phyloP scores from a whole-genome alignment of 495 filamentous ascomycete genomes.

The Friedmanniomyces simplex region DNA sequence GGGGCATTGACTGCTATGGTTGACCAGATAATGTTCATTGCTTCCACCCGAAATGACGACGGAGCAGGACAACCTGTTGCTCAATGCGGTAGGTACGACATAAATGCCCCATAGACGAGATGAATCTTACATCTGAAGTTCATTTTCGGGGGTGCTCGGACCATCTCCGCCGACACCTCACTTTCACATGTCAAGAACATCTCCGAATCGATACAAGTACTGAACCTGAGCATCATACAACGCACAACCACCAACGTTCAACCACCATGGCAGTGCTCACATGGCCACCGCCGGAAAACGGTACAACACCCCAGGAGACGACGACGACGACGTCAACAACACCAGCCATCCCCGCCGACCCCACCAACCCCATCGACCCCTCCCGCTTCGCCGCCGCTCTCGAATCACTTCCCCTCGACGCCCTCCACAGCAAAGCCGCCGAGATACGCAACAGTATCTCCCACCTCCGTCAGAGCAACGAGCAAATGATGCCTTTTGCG shows the following conservation, averaged over 20 bases:
- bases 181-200: slow-evolving; percentile 5
- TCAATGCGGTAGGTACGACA: no score
- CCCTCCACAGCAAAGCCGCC: slow-evolving; percentile 66
- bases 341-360: slow-evolving; percentile 21
- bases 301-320: not conserved
- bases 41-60: not conserved
- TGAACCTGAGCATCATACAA: no score
- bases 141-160: slow-evolving; percentile 13
- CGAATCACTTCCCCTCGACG: slow-evolving; percentile 55
- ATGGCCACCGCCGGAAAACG: not conserved
- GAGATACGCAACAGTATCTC: slow-evolving; percentile 75
- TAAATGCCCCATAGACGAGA: no score
- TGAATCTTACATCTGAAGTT: not conserved
- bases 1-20: slow-evolving; percentile 23
- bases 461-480: slow-evolving; percentile 70
- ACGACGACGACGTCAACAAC: not conserved
- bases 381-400: slow-evolving; percentile 62
- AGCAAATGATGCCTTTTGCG: slow-evolving; percentile 52
- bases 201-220: no score
- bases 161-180: slow-evolving; percentile 1
- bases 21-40: slow-evolving; percentile 30
- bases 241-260: no score
- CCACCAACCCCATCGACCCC: slow-evolving; percentile 46
- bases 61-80: no score
- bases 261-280: not conserved